Base-by-base conservation (phyloP, 2,329 filamentous ascomycete genomes). In the Fusarium brachygibbosum region DNA sequence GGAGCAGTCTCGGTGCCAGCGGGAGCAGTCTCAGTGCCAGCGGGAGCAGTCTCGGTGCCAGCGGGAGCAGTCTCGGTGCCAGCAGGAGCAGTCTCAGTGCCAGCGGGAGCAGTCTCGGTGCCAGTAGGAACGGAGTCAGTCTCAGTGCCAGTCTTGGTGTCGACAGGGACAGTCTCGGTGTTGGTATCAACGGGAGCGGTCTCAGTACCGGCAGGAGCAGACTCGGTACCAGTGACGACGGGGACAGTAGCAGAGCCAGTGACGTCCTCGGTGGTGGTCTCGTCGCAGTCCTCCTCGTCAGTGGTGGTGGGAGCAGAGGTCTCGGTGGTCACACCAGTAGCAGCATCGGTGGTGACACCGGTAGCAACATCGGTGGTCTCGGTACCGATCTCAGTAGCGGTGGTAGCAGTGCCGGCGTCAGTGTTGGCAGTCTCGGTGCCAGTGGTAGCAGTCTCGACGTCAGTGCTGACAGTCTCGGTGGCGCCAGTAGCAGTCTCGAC, bases 391-490 rank as follows among this genome's bases (percentile, higher is more conserved):
- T n/a, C 55, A 21, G 63, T 60, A 23, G 45, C 60, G 12, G 71
- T 55, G 31, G 58, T 49, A 16, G 21, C 38, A n/a, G 59, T 65
- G 16, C 23, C 56, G 16, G 64, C 54, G 7, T 46, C 49, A 9
- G 64, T 57, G 16, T 62, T 25, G 8, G 50, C n/a, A 14, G 29
- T 21, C 28, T 29, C 58, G 5, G 54, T 59, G 8, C 19, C n/a
- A 5, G 61, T 60, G 19, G 49, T 44, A 31, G 28, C 48, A 25
- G 63, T 44, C 23, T 61, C 56, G 25, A 65, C 60, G 34, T 60
- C 55, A 9, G 61, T 60, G 19, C 46, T 44, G 31, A n/a, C 48
- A 25, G 63, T 44, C 23, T 59, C 56, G 14, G 67, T 70, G 1
- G 29, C 29, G 9, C 40, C 60, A 16, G 60, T 53, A 16, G 55